phyloP scores from a whole-genome alignment of 2,329 filamentous ascomycete species.

The Golovinomyces cichoracearum region DNA sequence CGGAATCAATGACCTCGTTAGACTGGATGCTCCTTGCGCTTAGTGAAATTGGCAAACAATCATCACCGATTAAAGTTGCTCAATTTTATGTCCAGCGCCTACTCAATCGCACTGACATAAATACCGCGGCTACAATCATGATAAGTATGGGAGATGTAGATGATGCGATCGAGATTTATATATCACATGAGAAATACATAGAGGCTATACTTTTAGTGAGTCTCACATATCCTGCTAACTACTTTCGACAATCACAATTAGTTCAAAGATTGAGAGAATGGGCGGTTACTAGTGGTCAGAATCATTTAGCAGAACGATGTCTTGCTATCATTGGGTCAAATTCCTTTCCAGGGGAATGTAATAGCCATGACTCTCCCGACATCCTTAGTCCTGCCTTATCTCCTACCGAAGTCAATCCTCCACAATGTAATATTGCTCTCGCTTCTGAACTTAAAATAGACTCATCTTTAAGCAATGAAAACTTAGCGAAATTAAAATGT shows the following conservation, averaged over 20 bases:
- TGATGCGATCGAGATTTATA: constrained; percentile 87
- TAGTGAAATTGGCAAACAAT: constrained; percentile 54
- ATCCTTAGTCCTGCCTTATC: constrained; percentile 47
- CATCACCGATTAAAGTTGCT: constrained; percentile 69
- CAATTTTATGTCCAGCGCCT: constrained; percentile 76
- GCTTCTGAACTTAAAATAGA: constrained; percentile 71
- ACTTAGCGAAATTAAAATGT: constrained; percentile 33
- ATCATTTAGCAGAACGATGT: constrained; percentile 72
- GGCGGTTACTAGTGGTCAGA: constrained; percentile 63
- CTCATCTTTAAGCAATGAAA: constrained; percentile 50
- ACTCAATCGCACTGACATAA: constrained; percentile 68
- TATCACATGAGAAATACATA: constrained; percentile 75
- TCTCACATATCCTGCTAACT: constrained; percentile 57
- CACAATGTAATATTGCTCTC: constrained; percentile 42
- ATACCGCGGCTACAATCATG: constrained; percentile 77
- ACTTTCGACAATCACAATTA: constrained; percentile 70
- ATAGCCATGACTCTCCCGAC: constrained; percentile 27
- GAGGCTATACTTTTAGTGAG: constrained; percentile 78
- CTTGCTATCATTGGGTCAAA: constrained; percentile 79
- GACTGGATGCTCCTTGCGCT: constrained; percentile 95
- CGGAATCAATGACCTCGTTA: constrained; percentile 68
- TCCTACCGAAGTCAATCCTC: constrained; percentile 36
- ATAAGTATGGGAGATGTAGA: constrained; percentile 78
- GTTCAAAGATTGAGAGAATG: constrained; percentile 88
- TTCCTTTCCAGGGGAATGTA: constrained; percentile 30